Evolutionary conservation across 371 early-diverging fungal species (phyloP).

Genomic region (Apophysomyces trapeziformis): DNA sequence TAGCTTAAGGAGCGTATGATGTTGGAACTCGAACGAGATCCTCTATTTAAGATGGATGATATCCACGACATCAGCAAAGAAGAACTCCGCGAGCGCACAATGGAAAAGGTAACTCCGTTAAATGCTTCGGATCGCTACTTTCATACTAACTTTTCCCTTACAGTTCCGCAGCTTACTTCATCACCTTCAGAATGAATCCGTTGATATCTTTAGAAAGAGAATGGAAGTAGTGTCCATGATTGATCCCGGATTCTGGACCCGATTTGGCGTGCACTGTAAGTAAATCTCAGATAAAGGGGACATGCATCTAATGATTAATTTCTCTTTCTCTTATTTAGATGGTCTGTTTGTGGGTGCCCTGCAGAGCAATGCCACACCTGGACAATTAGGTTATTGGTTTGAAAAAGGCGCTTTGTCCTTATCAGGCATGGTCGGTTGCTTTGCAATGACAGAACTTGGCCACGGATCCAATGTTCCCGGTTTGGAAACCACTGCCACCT

Average conservation of each 20-base stretch:
- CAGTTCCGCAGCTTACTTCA: slow-evolving; percentile 74
- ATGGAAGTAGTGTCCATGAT: slow-evolving; percentile 84
- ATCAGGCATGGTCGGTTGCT: slow-evolving; percentile 86
- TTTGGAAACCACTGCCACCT: slow-evolving; percentile 93
- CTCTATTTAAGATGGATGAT: slow-evolving; percentile 82
- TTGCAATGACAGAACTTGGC: slow-evolving; percentile 91
- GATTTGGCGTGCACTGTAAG: slow-evolving; percentile 88
- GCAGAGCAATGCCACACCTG: slow-evolving; percentile 85
- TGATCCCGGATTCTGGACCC: slow-evolving; percentile 92
- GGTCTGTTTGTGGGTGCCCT: slow-evolving; percentile 92
- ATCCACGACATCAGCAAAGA: slow-evolving; percentile 77
- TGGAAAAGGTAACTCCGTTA: slow-evolving; percentile 68
- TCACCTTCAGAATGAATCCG: slow-evolving; percentile 78
- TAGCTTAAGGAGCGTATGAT: slow-evolving; percentile 82
- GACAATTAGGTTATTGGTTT: slow-evolving; percentile 89
- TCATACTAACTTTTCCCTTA: background rate
- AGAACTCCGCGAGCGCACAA: slow-evolving; percentile 84
- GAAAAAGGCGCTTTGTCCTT: slow-evolving; percentile 85
- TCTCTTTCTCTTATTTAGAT: slow-evolving; percentile 26
- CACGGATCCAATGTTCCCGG: slow-evolving; percentile 93
- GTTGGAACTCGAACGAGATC: slow-evolving; percentile 90
- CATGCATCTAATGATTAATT: background rate
- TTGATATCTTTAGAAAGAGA: slow-evolving; percentile 73
- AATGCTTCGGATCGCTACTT: background rate
- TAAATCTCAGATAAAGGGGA: background rate